phyloP scores from a whole-genome alignment of 179 eudicot species.

The Spergularia azorica region DNA sequence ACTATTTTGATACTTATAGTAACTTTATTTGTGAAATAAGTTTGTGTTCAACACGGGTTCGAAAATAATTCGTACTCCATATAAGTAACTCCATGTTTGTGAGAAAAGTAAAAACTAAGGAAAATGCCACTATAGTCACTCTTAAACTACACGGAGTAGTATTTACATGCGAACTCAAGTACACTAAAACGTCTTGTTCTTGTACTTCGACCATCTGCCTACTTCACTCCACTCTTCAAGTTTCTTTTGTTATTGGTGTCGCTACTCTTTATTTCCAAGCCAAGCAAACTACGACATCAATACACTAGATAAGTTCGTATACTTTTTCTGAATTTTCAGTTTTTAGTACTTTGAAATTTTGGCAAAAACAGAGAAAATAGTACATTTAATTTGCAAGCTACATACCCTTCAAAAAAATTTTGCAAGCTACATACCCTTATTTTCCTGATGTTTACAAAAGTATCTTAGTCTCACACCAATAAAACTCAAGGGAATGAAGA shows the following conservation, averaged over 20 bases:
- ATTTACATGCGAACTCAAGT: conserved; percentile 5
- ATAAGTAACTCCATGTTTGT: conserved; percentile 7
- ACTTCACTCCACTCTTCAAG: not conserved
- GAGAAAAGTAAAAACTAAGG: conserved; percentile 31
- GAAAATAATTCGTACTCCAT: not conserved
- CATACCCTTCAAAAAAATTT: no score
- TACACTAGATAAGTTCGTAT: not conserved
- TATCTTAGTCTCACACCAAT: no score
- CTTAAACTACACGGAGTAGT: not conserved
- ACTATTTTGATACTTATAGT: no score
- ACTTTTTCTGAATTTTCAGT: not conserved
- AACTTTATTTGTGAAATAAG: no score
- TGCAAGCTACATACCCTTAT: no score
- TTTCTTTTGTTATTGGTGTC: conserved; percentile 7
- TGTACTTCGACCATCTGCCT: conserved; percentile 24
- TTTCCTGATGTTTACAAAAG: no score
- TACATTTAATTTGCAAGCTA: not conserved
- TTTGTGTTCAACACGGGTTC: not conserved
- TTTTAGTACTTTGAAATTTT: not conserved
- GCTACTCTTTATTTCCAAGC: conserved; percentile 32
- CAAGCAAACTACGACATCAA: conserved; percentile 24
- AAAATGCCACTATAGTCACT: not conserved
- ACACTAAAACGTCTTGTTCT: conserved; percentile 5
- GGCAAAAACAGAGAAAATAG: not conserved
- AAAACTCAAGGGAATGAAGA: no score